Base-by-base conservation (phyloP, 306 rosid genomes). In the Inga oerstediana region DNA sequence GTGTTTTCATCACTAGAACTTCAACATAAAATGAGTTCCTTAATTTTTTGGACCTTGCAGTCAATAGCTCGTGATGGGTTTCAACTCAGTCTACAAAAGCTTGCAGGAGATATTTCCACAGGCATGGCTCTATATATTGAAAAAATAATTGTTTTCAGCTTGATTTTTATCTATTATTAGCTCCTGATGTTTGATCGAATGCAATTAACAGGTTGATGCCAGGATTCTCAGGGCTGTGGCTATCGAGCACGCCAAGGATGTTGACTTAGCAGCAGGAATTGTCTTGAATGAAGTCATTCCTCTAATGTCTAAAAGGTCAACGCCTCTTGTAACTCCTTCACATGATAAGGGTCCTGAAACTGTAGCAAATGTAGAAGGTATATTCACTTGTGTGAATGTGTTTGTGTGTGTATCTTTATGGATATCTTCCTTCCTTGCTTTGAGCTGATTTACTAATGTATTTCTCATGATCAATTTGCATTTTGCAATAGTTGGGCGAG, bases 181-280 rank as follows among this genome's bases (percentile, higher is more conserved):
- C 62, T 39, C 43, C 43, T 39, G 43, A 39, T 77, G 81, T 17
- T 54, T 6, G 48, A 27, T 45, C 43, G 43, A 39, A 39, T 39
- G 43, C 8, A 39, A 39, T 39, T 39, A 5, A 32, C 78, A 96
- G 98, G 86, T 96, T 54, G 98, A 96, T 84, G 41, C 85, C 70
- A 87, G 98, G 79, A 66, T 94, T 49, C 88, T 96, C 77, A 92
- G 87, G 92, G 98, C 97, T 45, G 97, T 96, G 59, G 97, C 99
- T 39, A 87, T 91, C 78, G 99, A 96, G 79, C 87, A 92, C 76
- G 78, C 97, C 2, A 90, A 84, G 75, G 97, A 96, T 91, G 91
- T 84, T 58, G 91, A 93, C 78, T 81, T 75, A 8, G 99, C 99
- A 14, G 92, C 90, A 10, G 89, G 82, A 68, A 81, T 87, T 67